Conservation (phyloP, 495 filamentous ascomycete species). For the Chaetomidium leptoderma region DNA sequence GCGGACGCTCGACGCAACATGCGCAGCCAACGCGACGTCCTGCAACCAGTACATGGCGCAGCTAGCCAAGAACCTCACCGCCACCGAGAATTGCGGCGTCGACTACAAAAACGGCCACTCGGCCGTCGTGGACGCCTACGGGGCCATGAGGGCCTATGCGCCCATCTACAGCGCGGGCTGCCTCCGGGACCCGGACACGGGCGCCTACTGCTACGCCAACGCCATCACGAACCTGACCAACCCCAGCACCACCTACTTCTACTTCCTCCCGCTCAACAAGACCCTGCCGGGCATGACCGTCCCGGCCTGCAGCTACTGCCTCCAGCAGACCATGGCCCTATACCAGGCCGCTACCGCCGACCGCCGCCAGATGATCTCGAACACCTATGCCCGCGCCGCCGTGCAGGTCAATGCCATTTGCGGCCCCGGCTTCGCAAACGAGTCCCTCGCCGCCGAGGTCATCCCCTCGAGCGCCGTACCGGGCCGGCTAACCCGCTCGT, state of each 20-base stretch:
- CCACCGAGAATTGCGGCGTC: slow-evolving; percentile 57
- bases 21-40: slow-evolving; percentile 53
- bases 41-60: slow-evolving; percentile 58
- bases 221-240: slow-evolving; percentile 71
- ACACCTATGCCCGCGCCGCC: slow-evolving; percentile 60
- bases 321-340: slow-evolving; percentile 64
- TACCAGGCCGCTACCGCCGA: slow-evolving; percentile 60
- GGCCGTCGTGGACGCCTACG: slow-evolving; percentile 57
- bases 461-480: background rate
- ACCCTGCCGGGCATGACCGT: slow-evolving; percentile 55
- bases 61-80: slow-evolving; percentile 57
- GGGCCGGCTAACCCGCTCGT: background rate
- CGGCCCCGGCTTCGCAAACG: slow-evolving; percentile 58
- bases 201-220: slow-evolving; percentile 72
- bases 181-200: slow-evolving; percentile 52
- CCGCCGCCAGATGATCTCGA: slow-evolving; percentile 51
- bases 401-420: slow-evolving; percentile 61
- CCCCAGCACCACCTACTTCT: slow-evolving; percentile 66
- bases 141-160: slow-evolving; percentile 69
- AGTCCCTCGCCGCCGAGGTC: slow-evolving; percentile 49
- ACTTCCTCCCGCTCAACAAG: slow-evolving; percentile 79
- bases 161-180: slow-evolving; percentile 77
- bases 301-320: slow-evolving; percentile 66
- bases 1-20: slow-evolving; percentile 66
- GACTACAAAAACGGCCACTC: slow-evolving; percentile 66